phyloP scores from a whole-genome alignment of 2,329 filamentous ascomycete species.

The Aspergillus amoenus region DNA sequence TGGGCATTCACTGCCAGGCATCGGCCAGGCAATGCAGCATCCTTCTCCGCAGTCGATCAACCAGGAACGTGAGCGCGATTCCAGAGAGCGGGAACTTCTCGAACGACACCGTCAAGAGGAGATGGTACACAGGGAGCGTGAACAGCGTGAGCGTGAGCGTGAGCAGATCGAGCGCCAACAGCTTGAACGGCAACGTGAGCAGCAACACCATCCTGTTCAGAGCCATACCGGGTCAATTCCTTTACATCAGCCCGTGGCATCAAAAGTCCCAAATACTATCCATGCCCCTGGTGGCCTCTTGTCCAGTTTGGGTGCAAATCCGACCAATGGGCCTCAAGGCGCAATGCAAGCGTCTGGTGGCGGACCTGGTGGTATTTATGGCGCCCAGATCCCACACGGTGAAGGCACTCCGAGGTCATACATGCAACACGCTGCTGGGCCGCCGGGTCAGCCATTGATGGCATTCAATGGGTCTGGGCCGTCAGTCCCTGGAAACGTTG shows the following conservation, averaged over 20 bases:
- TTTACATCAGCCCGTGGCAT: slow-evolving; percentile 90
- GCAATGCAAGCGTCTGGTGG: slow-evolving; percentile 60
- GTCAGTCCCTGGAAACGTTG: slow-evolving; percentile 51
- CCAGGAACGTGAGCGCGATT: slow-evolving; percentile 51
- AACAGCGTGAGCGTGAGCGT: slow-evolving; percentile 51
- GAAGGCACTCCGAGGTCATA: slow-evolving; percentile 57
- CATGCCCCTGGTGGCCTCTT: slow-evolving; percentile 90
- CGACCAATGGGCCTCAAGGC: slow-evolving; percentile 53
- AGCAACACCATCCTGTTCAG: slow-evolving; percentile 73
- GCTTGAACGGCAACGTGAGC: slow-evolving; percentile 54
- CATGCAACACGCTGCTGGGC: slow-evolving; percentile 62
- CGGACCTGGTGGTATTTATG: slow-evolving; percentile 66
- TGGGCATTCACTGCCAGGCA: slow-evolving; percentile 41
- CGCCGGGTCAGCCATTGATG: slow-evolving; percentile 53
- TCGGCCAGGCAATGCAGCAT: slow-evolving; percentile 44
- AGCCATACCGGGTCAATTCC: slow-evolving; percentile 85
- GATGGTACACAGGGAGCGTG: slow-evolving; percentile 56
- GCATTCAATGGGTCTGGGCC: slow-evolving; percentile 47
- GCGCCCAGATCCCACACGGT: slow-evolving; percentile 62
- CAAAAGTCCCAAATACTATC: slow-evolving; percentile 75
- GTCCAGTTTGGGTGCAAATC: slow-evolving; percentile 66
- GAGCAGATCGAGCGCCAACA: slow-evolving; percentile 55
- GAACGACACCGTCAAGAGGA: slow-evolving; percentile 57
- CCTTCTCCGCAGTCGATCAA: slow-evolving; percentile 43
- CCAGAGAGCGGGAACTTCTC: slow-evolving; percentile 54